A percentile compares a stretch with the other conserved stretches of the same genome.
phyloP scores from a whole-genome alignment of 2,329 filamentous ascomycete genomes.

The Neospermospora avenae region DNA sequence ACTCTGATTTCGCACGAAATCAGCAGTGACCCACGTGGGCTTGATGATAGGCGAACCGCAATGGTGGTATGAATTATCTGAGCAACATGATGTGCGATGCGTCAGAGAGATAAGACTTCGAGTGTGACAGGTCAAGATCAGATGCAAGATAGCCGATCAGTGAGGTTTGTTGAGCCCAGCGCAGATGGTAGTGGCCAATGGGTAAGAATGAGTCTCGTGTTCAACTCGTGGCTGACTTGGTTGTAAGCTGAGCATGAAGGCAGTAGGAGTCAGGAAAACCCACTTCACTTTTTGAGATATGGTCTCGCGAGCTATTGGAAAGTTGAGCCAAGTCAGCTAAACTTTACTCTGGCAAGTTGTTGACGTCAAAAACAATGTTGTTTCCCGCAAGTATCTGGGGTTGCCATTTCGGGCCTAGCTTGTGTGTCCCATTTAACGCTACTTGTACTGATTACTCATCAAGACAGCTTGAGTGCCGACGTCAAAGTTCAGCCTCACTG shows the following conservation, averaged over 20 bases:
- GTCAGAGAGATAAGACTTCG: not conserved
- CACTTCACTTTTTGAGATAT: not conserved
- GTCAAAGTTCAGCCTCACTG: not conserved
- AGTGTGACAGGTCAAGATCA: not conserved
- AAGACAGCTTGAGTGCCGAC: not conserved
- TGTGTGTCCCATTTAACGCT: too few species aligned
- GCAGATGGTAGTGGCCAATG: not conserved
- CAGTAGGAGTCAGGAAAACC: not conserved
- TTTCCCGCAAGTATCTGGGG: too few species aligned
- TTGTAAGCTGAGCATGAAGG: not conserved
- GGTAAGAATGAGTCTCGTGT: not conserved
- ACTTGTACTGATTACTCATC: not conserved
- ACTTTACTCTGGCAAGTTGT: not conserved
- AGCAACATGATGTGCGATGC: not conserved
- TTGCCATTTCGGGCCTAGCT: not conserved
- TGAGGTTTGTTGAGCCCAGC: not conserved
- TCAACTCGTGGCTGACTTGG: not conserved
- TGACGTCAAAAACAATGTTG: not conserved
- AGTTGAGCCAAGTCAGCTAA: not conserved
- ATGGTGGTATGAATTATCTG: not conserved
- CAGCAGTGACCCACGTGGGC: not conserved
- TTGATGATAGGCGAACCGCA: not conserved
- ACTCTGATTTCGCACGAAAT: not conserved
- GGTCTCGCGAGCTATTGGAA: not conserved
- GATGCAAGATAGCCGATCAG: not conserved